Conservation (phyloP, 441 rosid genomes). For the Arabidopsis hybrid region DNA sequence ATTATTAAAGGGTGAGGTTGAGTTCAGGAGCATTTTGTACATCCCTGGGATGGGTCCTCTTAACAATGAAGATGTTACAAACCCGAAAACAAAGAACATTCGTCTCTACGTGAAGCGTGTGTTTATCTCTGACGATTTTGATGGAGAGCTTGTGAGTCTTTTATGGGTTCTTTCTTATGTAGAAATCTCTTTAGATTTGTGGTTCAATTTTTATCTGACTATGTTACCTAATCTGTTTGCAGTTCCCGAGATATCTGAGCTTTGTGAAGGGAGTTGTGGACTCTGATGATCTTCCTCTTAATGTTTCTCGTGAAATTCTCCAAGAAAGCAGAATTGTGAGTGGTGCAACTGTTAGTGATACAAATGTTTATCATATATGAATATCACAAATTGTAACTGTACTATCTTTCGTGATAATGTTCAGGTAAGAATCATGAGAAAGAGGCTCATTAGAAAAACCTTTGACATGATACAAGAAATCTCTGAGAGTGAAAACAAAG, state of each 20-base stretch:
- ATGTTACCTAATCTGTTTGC: constrained; percentile 37
- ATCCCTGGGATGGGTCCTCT: constrained; percentile 99
- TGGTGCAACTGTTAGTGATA: background rate
- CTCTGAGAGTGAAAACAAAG: constrained; percentile 85
- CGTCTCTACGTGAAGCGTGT: constrained; percentile 94
- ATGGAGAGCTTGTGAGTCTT: constrained; percentile 92
- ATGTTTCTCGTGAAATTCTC: constrained; percentile 96
- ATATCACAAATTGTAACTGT: background rate
- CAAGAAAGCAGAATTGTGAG: constrained; percentile 97
- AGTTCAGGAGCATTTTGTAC: constrained; percentile 92
- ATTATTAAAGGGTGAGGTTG: constrained; percentile 86
- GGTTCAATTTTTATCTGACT: constrained; percentile 5
- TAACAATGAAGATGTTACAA: constrained; percentile 83
- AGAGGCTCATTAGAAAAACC: constrained; percentile 94
- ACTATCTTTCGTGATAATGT: background rate
- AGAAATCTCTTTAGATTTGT: constrained; percentile 7
- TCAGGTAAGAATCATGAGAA: constrained; percentile 94
- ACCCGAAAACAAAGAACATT: constrained; percentile 92
- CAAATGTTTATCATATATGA: background rate
- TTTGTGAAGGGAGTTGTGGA: constrained; percentile 98
- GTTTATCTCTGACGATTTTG: constrained; percentile 98
- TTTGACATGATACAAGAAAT: constrained; percentile 98
- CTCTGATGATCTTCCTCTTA: constrained; percentile 95
- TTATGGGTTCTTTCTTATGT: background rate
- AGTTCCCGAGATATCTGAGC: constrained; percentile 98